Percentiles rank a stretch among this genome's conserved stretches.
phyloP scores from a whole-genome alignment of 768 basidiomycete genomes.

The Macrolepiota fuliginosa region DNA sequence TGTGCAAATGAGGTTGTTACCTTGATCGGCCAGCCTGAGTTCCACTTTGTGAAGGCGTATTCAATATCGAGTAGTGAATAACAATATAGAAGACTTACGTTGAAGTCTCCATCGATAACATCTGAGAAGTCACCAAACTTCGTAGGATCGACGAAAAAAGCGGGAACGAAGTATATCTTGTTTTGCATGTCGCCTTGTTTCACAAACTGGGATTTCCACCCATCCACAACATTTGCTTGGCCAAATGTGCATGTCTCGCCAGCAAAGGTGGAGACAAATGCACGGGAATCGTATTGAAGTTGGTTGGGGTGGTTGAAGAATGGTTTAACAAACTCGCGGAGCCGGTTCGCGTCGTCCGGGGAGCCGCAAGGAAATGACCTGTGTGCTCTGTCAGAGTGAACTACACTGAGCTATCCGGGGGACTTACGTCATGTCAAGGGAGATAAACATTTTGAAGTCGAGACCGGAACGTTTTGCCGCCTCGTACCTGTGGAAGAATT shows the following conservation, averaged over 20 bases:
- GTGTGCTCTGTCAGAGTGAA: neutral
- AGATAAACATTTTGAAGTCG: constrained; percentile 72
- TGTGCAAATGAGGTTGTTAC: constrained; percentile 43
- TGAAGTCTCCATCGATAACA: constrained; percentile 59
- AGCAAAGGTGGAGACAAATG: constrained; percentile 69
- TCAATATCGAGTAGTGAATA: neutral
- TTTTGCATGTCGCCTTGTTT: constrained; percentile 43
- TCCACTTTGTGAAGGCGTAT: constrained; percentile 52
- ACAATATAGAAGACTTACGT: constrained; percentile 35
- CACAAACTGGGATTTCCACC: constrained; percentile 57
- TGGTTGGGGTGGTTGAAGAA: constrained; percentile 61
- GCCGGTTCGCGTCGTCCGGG: constrained; percentile 41
- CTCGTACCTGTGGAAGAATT: constrained; percentile 37
- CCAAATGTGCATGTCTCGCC: constrained; percentile 73
- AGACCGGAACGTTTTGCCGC: constrained; percentile 51
- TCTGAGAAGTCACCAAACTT: constrained; percentile 42
- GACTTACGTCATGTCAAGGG: constrained; percentile 74
- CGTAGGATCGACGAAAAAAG: constrained; percentile 62
- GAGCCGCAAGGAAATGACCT: constrained; percentile 56
- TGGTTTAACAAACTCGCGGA: constrained; percentile 53
- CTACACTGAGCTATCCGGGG: neutral
- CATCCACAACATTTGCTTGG: constrained; percentile 42
- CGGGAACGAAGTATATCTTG: constrained; percentile 61
- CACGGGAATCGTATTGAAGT: constrained; percentile 38
- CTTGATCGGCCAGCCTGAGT: constrained; percentile 75